Percentiles rank a stretch among this genome's conserved stretches.
These are phyloP conservation scores for Metschnikowia sp. DNA, from an alignment of 805 yeast species.

Conservation along the genomic window DNA sequence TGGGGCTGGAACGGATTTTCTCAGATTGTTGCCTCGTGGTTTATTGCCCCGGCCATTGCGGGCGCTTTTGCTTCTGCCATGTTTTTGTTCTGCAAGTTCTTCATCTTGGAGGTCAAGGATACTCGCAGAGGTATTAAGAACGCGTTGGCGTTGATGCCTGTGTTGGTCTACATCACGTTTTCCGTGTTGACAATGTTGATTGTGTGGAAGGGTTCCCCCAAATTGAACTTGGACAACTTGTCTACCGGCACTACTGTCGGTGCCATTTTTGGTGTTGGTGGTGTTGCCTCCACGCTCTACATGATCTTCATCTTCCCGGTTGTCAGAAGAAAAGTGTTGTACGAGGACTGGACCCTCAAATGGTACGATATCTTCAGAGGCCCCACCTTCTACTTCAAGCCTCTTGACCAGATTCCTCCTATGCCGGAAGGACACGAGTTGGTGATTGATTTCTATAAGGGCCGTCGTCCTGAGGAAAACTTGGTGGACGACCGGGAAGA, in stretches of 20 bases:
- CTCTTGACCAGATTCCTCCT: conserved; percentile 61
- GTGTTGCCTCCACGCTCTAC: conserved; percentile 50
- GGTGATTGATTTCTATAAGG: conserved; percentile 62
- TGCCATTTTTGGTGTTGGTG: conserved; percentile 64
- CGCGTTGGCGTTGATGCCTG: conserved; percentile 57
- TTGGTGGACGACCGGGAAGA: conserved; percentile 15
- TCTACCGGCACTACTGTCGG: conserved; percentile 52
- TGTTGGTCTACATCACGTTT: conserved; percentile 57
- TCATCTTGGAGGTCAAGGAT: conserved; percentile 58
- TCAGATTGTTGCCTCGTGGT: conserved; percentile 76
- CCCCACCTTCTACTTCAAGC: conserved; percentile 51
- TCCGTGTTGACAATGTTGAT: conserved; percentile 69
- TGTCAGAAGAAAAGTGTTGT: conserved; percentile 55
- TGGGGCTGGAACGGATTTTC: conserved; percentile 81
- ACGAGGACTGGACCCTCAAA: conserved; percentile 64
- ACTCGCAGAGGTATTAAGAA: conserved; percentile 41
- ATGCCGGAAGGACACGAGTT: conserved; percentile 56
- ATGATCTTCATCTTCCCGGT: conserved; percentile 56
- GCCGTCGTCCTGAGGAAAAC: conserved; percentile 41
- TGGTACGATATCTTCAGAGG: conserved; percentile 57
- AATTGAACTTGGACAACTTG: conserved; percentile 52
- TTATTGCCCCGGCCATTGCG: conserved; percentile 70
- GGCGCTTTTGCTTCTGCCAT: conserved; percentile 59
- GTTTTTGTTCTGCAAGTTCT: conserved; percentile 57
- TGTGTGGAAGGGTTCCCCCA: conserved; percentile 80